phyloP scores from a whole-genome alignment of 2,329 filamentous ascomycete species.

The Fusarium guadeloupense region DNA sequence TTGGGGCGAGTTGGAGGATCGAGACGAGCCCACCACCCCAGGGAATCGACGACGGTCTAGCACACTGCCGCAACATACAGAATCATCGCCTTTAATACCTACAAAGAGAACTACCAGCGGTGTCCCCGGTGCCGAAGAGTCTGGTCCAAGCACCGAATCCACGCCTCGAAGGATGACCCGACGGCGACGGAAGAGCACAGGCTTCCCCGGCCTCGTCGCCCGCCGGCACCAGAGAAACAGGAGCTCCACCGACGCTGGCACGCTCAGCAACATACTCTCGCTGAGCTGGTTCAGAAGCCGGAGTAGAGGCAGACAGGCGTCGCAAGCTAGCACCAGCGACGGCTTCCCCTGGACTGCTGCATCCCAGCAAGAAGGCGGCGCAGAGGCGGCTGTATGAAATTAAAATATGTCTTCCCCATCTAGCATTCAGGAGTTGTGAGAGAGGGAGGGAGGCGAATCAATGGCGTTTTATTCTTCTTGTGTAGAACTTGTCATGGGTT shows the following conservation, averaged over 20 bases:
- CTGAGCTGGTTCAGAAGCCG: slow-evolving; percentile 64
- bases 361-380: slow-evolving; percentile 35
- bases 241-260: slow-evolving; percentile 57
- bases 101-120: slow-evolving; percentile 47
- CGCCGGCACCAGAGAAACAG: slow-evolving; percentile 55
- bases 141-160: slow-evolving; percentile 45
- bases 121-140: slow-evolving; percentile 39
- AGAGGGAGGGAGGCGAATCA: slow-evolving; percentile 30
- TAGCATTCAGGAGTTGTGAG: slow-evolving; percentile 24
- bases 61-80: slow-evolving; percentile 56
- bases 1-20: slow-evolving; percentile 88
- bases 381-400: slow-evolving; percentile 50
- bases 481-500: slow-evolving; percentile 19
- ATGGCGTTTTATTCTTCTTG: slow-evolving; percentile 34
- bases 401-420: slow-evolving; percentile 2
- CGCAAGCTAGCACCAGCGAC: slow-evolving; percentile 37
- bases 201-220: slow-evolving; percentile 69
- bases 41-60: slow-evolving; percentile 57
- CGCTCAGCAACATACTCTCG: slow-evolving; percentile 62
- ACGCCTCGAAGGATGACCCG: slow-evolving; percentile 49
- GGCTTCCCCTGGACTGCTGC: slow-evolving; percentile 17
- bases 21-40: slow-evolving; percentile 59
- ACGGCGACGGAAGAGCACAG: slow-evolving; percentile 66
- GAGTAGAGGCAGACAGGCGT: slow-evolving; percentile 35
- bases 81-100: slow-evolving; percentile 53